Percentiles rank a stretch among this genome's conserved stretches.
Evolutionary conservation across 192 early-diverging fungal species (phyloP).

Genomic region (Podila verticillata): DNA sequence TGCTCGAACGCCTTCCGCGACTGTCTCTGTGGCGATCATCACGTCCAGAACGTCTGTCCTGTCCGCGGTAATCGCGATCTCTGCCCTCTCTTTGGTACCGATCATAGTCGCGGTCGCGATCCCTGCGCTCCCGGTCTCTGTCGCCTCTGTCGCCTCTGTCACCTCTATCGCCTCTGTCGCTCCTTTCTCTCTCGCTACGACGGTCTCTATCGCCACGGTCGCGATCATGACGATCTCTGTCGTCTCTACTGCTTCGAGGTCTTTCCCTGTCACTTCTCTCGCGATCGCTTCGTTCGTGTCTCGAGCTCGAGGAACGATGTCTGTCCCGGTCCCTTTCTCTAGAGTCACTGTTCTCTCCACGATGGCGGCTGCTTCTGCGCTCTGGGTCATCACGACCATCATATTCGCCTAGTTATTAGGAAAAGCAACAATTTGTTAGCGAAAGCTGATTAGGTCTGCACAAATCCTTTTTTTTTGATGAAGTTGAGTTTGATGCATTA

Average conservation of each 20-base stretch:
- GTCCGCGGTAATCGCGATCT: slow-evolving; percentile 31
- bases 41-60: slow-evolving; percentile 45
- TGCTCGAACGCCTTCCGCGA: slow-evolving; percentile 57
- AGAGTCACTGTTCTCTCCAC: slow-evolving; percentile 48
- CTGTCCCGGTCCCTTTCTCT: slow-evolving; percentile 61
- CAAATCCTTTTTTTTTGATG: background rate
- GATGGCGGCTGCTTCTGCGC: slow-evolving; percentile 44
- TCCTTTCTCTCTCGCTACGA: slow-evolving; percentile 34
- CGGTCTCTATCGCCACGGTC: slow-evolving; percentile 52
- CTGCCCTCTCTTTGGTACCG: slow-evolving; percentile 31
- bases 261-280: slow-evolving; percentile 35
- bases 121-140: slow-evolving; percentile 53
- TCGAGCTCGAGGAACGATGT: slow-evolving; percentile 56
- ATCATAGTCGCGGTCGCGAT: slow-evolving; percentile 55
- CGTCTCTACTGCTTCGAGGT: slow-evolving; percentile 26
- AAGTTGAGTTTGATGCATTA: slow-evolving; percentile 7
- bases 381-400: slow-evolving; percentile 33
- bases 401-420: slow-evolving; percentile 20
- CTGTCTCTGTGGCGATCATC: slow-evolving; percentile 55
- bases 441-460: background rate
- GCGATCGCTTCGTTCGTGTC: slow-evolving; percentile 49
- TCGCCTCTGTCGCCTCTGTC: slow-evolving; percentile 49
- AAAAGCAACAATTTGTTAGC: background rate
- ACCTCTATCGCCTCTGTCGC: slow-evolving; percentile 52
- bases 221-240: slow-evolving; percentile 48